Conservation (phyloP, 495 filamentous ascomycete species). For the Talaromyces adpressus region DNA sequence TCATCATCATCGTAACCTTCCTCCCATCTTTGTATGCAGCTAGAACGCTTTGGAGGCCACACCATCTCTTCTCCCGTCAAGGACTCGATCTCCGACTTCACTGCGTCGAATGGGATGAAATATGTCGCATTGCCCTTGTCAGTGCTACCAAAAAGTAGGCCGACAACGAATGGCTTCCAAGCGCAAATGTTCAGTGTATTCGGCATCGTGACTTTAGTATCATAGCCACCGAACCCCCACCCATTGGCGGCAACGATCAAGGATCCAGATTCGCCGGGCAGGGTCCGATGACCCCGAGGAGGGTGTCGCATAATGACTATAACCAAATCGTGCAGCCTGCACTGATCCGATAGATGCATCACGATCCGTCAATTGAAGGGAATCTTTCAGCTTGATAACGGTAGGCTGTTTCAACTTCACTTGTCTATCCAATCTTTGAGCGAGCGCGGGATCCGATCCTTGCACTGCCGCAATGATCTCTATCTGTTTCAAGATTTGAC, state of each 20-base stretch:
- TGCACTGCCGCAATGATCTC: no score
- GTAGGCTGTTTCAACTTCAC: no score
- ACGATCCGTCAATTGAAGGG: no score
- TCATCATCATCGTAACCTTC: neutral
- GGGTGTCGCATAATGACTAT: no score
- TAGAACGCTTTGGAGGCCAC: conserved; percentile 14
- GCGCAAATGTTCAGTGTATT: neutral
- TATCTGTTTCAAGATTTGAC: no score
- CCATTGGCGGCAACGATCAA: neutral
- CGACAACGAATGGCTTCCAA: neutral
- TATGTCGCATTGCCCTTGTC: neutral
- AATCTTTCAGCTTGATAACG: no score
- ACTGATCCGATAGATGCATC: no score
- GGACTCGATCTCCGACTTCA: neutral
- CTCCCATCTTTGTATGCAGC: neutral
- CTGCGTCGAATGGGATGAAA: neutral
- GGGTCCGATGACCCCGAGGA: no score
- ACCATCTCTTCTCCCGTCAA: neutral
- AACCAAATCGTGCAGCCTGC: no score
- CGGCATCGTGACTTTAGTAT: neutral
- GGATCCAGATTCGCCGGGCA: neutral
- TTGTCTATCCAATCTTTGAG: no score
- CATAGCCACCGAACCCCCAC: neutral
- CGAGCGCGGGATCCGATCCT: no score
- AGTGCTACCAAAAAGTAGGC: neutral